Conservation (phyloP, 352 stramenopile genomes). For the Phytophthora sansomeana region DNA sequence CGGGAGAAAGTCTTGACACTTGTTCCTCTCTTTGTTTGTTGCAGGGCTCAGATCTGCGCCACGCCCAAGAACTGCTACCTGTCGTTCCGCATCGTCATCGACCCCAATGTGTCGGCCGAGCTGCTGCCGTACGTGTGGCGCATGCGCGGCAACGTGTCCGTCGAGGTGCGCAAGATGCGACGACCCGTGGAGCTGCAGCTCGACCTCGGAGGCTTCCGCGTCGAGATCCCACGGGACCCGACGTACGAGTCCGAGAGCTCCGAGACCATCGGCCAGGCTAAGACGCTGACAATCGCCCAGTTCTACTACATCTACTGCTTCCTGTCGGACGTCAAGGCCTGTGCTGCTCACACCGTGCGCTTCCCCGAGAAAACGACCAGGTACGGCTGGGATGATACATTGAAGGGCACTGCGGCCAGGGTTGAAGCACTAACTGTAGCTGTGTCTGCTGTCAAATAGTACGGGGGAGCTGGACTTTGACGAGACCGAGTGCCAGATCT, state of each 20-base stretch:
- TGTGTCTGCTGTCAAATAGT: slow-evolving; percentile 26
- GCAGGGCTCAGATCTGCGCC: slow-evolving; percentile 68
- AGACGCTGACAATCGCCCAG: slow-evolving; percentile 70
- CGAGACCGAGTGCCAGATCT: slow-evolving; percentile 85
- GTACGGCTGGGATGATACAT: slow-evolving; percentile 16
- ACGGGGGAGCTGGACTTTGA: slow-evolving; percentile 61
- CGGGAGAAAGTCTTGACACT: neutral
- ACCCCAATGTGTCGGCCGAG: slow-evolving; percentile 63
- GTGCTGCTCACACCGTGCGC: slow-evolving; percentile 64
- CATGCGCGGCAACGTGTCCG: slow-evolving; percentile 68
- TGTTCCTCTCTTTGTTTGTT: slow-evolving; percentile 7
- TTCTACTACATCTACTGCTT: slow-evolving; percentile 91
- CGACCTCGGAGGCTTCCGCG: slow-evolving; percentile 32
- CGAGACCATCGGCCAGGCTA: slow-evolving; percentile 69
- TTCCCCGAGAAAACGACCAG: slow-evolving; percentile 53
- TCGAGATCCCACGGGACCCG: slow-evolving; percentile 27
- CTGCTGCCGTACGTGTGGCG: slow-evolving; percentile 81
- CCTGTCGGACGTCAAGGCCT: slow-evolving; percentile 75
- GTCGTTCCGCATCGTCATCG: slow-evolving; percentile 78
- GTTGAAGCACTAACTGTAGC: slow-evolving; percentile 30
- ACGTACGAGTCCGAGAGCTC: slow-evolving; percentile 31
- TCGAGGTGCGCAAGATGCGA: slow-evolving; percentile 81
- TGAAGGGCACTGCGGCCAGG: slow-evolving; percentile 19
- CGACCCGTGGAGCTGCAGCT: slow-evolving; percentile 50
- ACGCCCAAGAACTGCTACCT: slow-evolving; percentile 82